A percentile compares a stretch with the other conserved stretches of the same genome.
Evolutionary conservation across 257 asterid species (phyloP).

Genomic region (Jaltomata sinuosa): DNA sequence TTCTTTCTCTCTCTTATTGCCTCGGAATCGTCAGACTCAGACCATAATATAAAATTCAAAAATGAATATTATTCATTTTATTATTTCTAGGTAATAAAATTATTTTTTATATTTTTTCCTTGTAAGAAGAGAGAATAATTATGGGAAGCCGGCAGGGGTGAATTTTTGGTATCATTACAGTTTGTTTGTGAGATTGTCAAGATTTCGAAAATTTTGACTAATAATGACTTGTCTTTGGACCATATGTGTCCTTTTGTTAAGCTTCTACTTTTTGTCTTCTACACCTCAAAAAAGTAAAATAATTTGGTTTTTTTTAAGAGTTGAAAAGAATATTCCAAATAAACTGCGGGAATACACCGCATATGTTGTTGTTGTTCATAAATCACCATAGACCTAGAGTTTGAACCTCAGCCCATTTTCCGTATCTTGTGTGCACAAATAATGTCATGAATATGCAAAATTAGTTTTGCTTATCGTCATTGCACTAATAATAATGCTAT

Average conservation of each 20-base stretch:
- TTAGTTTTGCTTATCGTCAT: neutral
- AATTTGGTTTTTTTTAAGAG: too few species aligned
- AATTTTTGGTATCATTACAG: neutral
- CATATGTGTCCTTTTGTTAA: neutral
- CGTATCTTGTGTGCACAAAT: too few species aligned
- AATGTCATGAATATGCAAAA: neutral
- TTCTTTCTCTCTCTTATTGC: neutral
- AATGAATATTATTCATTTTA: neutral
- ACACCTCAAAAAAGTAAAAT: too few species aligned
- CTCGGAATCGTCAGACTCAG: neutral
- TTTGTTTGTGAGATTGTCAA: neutral
- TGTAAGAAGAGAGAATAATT: neutral
- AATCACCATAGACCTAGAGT: too few species aligned
- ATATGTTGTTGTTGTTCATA: too few species aligned
- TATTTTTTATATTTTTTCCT: neutral
- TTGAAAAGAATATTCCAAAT: too few species aligned
- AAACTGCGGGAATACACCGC: too few species aligned
- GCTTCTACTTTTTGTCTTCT: neutral
- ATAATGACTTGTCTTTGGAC: neutral
- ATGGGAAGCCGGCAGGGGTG: neutral
- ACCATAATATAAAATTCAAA: neutral
- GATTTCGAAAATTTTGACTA: neutral
- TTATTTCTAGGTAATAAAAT: neutral
- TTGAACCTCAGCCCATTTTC: too few species aligned
- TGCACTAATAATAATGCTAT: too few species aligned